phyloP scores from a whole-genome alignment of 2,329 filamentous ascomycete species.

The Blastomyces gilchristii region DNA sequence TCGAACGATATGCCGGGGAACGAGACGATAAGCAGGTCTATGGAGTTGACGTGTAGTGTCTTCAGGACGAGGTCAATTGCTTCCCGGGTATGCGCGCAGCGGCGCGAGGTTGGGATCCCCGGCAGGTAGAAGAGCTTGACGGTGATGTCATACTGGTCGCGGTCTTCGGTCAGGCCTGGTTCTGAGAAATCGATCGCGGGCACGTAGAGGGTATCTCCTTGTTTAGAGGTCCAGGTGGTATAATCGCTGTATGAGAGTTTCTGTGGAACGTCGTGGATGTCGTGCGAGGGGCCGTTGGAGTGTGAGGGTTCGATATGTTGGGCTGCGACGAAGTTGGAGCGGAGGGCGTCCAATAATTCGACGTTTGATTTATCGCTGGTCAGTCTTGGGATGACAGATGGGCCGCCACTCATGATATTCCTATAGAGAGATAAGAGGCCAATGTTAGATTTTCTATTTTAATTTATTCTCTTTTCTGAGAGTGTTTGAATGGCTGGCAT shows the following conservation, averaged over 20 bases:
- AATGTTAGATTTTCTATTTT: conserved; percentile 1
- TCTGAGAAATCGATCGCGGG: conserved; percentile 65
- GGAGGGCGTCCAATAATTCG: conserved; percentile 80
- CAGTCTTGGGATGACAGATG: conserved; percentile 71
- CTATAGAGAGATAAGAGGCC: conserved; percentile 27
- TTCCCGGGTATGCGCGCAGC: conserved; percentile 62
- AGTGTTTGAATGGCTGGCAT: background rate
- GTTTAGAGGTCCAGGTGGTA: conserved; percentile 55
- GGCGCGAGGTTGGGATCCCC: conserved; percentile 51
- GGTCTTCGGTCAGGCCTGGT: conserved; percentile 67
- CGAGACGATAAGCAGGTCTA: conserved; percentile 84
- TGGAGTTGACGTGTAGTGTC: conserved; percentile 62
- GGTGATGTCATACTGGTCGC: conserved; percentile 81
- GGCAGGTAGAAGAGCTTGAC: conserved; percentile 92
- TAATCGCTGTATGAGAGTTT: conserved; percentile 25
- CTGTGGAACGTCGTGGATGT: conserved; percentile 10
- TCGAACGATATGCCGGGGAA: conserved; percentile 93
- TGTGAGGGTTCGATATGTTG: conserved; percentile 47
- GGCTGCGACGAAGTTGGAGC: conserved; percentile 67
- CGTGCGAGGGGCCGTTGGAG: conserved; percentile 20
- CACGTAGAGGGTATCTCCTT: conserved; percentile 57
- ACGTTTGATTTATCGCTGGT: conserved; percentile 77
- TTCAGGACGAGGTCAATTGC: conserved; percentile 71
- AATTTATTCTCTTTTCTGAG: no score
- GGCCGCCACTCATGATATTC: conserved; percentile 77